A percentile compares a stretch with the other conserved stretches of the same genome.
phyloP scores from a whole-genome alignment of 1,284 basidiomycete species.

The Melampsora americana region DNA sequence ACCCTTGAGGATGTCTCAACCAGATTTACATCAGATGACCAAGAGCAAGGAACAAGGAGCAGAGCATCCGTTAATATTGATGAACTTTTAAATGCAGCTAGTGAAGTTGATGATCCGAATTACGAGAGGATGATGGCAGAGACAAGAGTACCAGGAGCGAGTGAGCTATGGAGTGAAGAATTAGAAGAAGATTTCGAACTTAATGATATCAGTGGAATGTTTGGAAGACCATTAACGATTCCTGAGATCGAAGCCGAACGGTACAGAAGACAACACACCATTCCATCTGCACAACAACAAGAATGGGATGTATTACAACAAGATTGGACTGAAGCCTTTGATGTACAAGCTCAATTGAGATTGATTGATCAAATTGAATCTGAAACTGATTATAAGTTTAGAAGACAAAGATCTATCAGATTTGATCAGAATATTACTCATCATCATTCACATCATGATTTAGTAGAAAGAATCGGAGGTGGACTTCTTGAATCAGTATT shows the following conservation, averaged over 20 bases:
- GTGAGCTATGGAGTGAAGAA: constrained; percentile 23
- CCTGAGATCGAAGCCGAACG: constrained; percentile 39
- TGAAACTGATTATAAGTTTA: constrained; percentile 22
- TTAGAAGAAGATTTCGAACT: constrained; percentile 11
- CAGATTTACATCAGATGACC: no score
- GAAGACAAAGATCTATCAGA: background rate
- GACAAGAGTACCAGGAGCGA: constrained; percentile 26
- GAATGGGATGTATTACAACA: constrained; percentile 70
- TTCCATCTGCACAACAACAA: constrained; percentile 45
- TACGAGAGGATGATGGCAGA: constrained; percentile 5
- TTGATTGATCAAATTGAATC: background rate
- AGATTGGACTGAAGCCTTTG: constrained; percentile 67
- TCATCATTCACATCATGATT: constrained; percentile 20
- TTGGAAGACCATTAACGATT: constrained; percentile 50
- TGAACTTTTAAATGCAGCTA: constrained; percentile 27
- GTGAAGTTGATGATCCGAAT: constrained; percentile 9
- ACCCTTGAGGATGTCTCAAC: no score
- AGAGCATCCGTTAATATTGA: background rate
- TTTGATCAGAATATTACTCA: constrained; percentile 43
- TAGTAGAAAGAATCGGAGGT: constrained; percentile 48
- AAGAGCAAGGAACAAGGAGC: no score
- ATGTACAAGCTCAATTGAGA: constrained; percentile 66
- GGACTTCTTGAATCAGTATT: constrained; percentile 55
- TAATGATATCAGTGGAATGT: constrained; percentile 16
- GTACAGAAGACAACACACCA: constrained; percentile 44